phyloP scores from a whole-genome alignment of 2,329 filamentous ascomycete species.

The Lizonia empirigonia region DNA sequence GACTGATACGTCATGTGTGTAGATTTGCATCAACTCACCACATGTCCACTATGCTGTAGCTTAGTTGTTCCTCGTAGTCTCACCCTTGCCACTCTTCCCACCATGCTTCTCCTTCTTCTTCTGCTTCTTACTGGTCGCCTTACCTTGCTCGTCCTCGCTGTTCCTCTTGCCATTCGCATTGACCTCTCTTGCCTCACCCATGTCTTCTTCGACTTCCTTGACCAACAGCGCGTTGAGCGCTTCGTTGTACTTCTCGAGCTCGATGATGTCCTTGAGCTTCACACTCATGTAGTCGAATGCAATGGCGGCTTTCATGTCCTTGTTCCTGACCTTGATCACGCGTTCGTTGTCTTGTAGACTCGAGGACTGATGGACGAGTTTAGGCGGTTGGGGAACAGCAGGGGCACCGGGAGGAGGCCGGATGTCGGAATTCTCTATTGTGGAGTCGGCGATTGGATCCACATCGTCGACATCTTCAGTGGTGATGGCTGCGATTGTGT shows the following conservation, averaged over 20 bases:
- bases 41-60: too few species aligned
- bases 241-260: constrained; percentile 67
- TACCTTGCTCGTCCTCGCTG: constrained; percentile 35
- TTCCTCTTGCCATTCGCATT: constrained; percentile 39
- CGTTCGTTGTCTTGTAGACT: constrained; percentile 26
- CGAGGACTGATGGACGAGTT: constrained; percentile 17
- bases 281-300: constrained; percentile 82
- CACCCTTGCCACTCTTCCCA: constrained; percentile 11
- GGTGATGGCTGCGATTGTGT: constrained; percentile 16
- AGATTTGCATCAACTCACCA: too few species aligned
- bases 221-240: constrained; percentile 64
- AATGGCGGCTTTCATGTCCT: constrained; percentile 69
- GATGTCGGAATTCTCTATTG: constrained; percentile 32
- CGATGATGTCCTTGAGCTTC: constrained; percentile 70
- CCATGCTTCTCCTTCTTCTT: constrained; percentile 27
- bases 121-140: constrained; percentile 30
- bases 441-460: constrained; percentile 23
- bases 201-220: constrained; percentile 32
- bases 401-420: constrained; percentile 12
- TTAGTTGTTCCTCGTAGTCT: constrained; percentile 35
- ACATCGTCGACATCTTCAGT: constrained; percentile 33
- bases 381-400: constrained; percentile 15
- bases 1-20: too few species aligned
- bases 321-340: constrained; percentile 49
- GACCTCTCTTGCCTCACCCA: constrained; percentile 16